These are phyloP conservation scores for Jaminaea rosea DNA, from an alignment of 1,284 basidiomycete genomes.

Conservation along the genomic window DNA sequence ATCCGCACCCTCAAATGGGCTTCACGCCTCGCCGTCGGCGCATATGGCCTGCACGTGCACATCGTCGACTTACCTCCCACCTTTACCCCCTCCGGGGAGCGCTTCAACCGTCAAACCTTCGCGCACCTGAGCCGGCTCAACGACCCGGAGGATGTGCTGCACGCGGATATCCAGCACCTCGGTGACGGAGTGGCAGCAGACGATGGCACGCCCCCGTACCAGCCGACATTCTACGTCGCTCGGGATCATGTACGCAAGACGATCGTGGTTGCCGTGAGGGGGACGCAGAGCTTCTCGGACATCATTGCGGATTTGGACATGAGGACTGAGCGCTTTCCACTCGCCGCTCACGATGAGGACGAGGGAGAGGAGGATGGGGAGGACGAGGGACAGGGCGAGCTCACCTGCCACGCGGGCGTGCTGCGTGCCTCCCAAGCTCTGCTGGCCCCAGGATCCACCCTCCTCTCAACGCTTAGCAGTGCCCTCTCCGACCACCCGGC, in stretches of 20 bases:
- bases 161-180: conserved; percentile 44
- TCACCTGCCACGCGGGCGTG: conserved; percentile 41
- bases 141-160: conserved; percentile 39
- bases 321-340: conserved; percentile 27
- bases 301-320: conserved; percentile 45
- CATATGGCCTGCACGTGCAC: conserved; percentile 23
- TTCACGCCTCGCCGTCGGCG: conserved; percentile 41
- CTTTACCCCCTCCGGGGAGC: conserved; percentile 41
- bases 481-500: conserved; percentile 35
- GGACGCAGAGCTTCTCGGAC: conserved; percentile 43
- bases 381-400: conserved; percentile 10
- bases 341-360: neutral
- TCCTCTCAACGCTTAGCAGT: conserved; percentile 27
- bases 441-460: conserved; percentile 29
- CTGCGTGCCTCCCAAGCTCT: conserved; percentile 39
- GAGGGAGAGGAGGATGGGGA: conserved; percentile 14
- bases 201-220: conserved; percentile 14
- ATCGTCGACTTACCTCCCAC: conserved; percentile 37
- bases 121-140: conserved; percentile 37
- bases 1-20: conserved; percentile 43
- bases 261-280: conserved; percentile 41
- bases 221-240: conserved; percentile 43
- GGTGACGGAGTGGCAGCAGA: conserved; percentile 12
- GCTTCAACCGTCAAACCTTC: conserved; percentile 42
- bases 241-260: conserved; percentile 38